Conservation (phyloP, 495 filamentous ascomycete genomes). For the Penicillium fimorum region DNA sequence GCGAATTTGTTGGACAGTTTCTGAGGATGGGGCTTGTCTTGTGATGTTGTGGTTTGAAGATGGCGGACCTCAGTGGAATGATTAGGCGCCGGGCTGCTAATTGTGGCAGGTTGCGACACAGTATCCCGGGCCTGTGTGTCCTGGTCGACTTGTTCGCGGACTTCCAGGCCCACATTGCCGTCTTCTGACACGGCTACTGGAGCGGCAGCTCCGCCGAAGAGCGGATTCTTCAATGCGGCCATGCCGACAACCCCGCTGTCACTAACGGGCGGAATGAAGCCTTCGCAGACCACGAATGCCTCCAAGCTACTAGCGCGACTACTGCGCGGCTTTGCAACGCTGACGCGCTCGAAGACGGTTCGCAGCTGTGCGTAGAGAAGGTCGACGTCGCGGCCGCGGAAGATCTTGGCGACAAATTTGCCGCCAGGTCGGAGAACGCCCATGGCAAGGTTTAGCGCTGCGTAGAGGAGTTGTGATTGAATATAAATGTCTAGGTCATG, state of each 20-base stretch:
- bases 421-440: constrained; percentile 90
- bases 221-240: constrained; percentile 46
- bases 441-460: constrained; percentile 86
- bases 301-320: constrained; percentile 93
- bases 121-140: constrained; percentile 31
- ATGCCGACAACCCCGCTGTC: constrained; percentile 34
- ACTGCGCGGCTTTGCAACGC: constrained; percentile 88
- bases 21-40: constrained; percentile 23
- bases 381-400: constrained; percentile 89
- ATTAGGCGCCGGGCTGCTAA: constrained; percentile 5
- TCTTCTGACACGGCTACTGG: constrained; percentile 43
- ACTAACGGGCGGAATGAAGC: constrained; percentile 60
- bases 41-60: constrained; percentile 30
- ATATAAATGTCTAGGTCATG: constrained; percentile 98
- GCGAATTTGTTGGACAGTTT: constrained; percentile 35
- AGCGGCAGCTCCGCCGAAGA: constrained; percentile 42
- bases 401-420: constrained; percentile 97
- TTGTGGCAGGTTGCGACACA: neutral
- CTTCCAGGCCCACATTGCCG: constrained; percentile 61
- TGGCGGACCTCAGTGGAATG: constrained; percentile 26
- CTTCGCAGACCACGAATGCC: constrained; percentile 92
- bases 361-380: constrained; percentile 89
- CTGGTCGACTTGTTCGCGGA: constrained; percentile 51
- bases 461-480: constrained; percentile 90
- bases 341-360: constrained; percentile 81